Percentiles rank a stretch among this genome's conserved stretches.
Conservation (phyloP, 2,329 filamentous ascomycete species). For the Taxawa tesnikishii region DNA sequence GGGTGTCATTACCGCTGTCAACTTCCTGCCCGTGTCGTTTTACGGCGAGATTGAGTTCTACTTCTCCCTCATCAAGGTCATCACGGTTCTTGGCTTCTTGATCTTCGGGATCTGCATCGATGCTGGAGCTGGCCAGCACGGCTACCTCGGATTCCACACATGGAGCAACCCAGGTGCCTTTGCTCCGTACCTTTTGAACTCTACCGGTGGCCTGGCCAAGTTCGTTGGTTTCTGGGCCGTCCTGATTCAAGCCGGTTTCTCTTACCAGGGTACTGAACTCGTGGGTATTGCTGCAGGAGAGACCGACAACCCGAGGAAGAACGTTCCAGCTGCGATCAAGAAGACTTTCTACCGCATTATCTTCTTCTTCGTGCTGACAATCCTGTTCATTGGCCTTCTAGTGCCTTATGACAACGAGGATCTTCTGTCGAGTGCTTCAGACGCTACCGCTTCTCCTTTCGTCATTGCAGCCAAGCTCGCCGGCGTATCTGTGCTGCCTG, state of each 20-base stretch:
- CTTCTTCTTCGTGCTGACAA: constrained; percentile 23
- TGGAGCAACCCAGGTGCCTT: constrained; percentile 29
- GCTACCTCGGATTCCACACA: constrained; percentile 50
- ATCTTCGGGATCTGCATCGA: constrained; percentile 29
- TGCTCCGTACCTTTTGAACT: constrained; percentile 15
- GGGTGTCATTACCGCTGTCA: constrained; percentile 29
- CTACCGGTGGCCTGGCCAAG: constrained; percentile 18
- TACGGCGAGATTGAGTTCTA: constrained; percentile 45
- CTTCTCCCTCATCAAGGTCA: constrained; percentile 39
- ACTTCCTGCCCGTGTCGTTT: constrained; percentile 36
- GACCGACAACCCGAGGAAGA: constrained; percentile 38
- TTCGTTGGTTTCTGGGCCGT: constrained; percentile 41
- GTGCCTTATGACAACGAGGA: constrained; percentile 20
- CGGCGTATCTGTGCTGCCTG: constrained; percentile 47
- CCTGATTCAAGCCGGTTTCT: constrained; percentile 45
- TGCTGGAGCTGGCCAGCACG: constrained; percentile 31
- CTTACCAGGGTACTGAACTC: constrained; percentile 44
- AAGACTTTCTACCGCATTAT: constrained; percentile 24
- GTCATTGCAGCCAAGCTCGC: constrained; percentile 53
- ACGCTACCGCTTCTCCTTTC: constrained; percentile 48
- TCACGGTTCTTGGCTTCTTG: constrained; percentile 36
- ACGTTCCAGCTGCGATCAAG: constrained; percentile 22
- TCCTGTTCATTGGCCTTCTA: constrained; percentile 23
- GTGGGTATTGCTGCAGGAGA: constrained; percentile 41
- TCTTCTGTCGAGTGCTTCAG: constrained; percentile 25